phyloP scores from a whole-genome alignment of 257 asterid species.

The Agastache rugosa region DNA sequence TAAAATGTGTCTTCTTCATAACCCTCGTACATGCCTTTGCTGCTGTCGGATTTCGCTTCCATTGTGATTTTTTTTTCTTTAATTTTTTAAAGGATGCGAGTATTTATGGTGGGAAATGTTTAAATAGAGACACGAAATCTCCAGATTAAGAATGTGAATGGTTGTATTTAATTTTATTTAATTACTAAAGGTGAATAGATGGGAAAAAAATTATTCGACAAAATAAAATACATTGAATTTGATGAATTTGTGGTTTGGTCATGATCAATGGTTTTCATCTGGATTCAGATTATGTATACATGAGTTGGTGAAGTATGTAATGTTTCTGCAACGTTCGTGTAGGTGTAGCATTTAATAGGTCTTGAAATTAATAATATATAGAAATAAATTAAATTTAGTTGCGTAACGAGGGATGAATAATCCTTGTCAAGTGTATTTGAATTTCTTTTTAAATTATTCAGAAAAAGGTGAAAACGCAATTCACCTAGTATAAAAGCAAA shows the following conservation, averaged over 20 bases:
- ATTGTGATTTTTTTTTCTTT: not conserved
- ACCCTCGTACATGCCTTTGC: constrained; percentile 1
- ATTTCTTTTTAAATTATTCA: not conserved
- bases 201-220: constrained; percentile 19
- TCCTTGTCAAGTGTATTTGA: not conserved
- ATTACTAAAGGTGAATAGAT: not conserved
- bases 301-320: not conserved
- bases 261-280: constrained; percentile 12
- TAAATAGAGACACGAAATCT: not conserved
- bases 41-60: constrained; percentile 23
- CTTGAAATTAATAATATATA: not conserved
- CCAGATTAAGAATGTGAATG: constrained; percentile 17
- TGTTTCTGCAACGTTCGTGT: constrained; percentile 8
- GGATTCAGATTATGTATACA: not conserved
- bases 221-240: constrained; percentile 33
- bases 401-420: not conserved
- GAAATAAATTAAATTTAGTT: not conserved
- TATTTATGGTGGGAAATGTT: not conserved
- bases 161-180: constrained; percentile 12
- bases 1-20: constrained; percentile 35
- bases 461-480: not conserved
- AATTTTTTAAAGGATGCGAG: not conserved
- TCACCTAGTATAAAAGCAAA: no score
- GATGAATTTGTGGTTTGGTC: not conserved
- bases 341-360: constrained; percentile 9